Percentiles rank a stretch among this genome's conserved stretches.
phyloP scores from a whole-genome alignment of 2,329 filamentous ascomycete genomes.

The Aspergillaceae sp. region DNA sequence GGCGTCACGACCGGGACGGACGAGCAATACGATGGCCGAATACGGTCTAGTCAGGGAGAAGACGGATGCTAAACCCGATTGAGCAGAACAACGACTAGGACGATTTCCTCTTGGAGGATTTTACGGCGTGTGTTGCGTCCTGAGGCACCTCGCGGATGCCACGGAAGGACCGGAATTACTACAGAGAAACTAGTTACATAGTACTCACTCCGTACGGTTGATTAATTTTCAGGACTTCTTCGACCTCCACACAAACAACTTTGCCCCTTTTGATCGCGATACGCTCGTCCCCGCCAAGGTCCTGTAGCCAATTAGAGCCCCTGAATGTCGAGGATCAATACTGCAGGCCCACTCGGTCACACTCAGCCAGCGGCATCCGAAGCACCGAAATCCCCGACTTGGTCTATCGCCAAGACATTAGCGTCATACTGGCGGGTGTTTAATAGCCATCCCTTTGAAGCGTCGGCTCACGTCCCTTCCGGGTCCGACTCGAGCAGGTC shows the following conservation, averaged over 20 bases:
- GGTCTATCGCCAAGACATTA: not conserved
- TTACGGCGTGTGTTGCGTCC: not conserved
- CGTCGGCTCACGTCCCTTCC: not conserved
- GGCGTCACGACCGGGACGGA: not conserved
- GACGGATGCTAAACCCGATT: too few relatives aligned
- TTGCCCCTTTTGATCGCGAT: too few relatives aligned
- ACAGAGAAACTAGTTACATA: too few relatives aligned
- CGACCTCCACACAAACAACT: too few relatives aligned
- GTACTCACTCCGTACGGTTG: too few relatives aligned
- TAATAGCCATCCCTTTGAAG: not conserved
- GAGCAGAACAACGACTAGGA: too few relatives aligned
- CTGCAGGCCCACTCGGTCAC: conserved; percentile 16
- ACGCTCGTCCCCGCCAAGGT: conserved; percentile 9
- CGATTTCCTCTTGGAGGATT: not conserved
- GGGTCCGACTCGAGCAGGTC: not conserved
- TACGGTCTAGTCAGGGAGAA: conserved; percentile 2
- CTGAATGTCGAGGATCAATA: conserved; percentile 22
- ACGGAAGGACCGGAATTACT: too few relatives aligned
- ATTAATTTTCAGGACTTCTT: too few relatives aligned
- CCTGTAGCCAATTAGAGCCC: conserved; percentile 17
- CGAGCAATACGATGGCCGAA: conserved; percentile 9
- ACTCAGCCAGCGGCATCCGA: not conserved
- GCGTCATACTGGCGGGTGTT: not conserved
- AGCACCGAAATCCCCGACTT: not conserved
- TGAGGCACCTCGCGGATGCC: too few relatives aligned